These are phyloP conservation scores for Wickerhamomyces queroliae DNA, from an alignment of 805 yeast genomes.

Conservation along the genomic window DNA sequence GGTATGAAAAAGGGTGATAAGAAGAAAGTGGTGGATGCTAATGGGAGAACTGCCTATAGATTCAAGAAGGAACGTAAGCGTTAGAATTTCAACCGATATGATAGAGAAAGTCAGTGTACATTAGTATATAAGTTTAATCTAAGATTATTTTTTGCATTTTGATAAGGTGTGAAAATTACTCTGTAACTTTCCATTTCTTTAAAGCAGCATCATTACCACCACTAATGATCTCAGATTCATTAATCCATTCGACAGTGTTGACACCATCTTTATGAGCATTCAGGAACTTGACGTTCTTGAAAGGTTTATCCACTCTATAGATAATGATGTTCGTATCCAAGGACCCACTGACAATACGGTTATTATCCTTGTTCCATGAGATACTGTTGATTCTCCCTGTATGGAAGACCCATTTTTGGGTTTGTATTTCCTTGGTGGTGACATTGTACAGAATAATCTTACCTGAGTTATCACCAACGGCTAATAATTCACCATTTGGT, in stretches of 20 bases:
- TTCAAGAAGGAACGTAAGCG: conserved; percentile 80
- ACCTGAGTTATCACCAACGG: conserved; percentile 85
- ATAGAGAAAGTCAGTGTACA: background rate
- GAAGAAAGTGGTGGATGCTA: conserved; percentile 60
- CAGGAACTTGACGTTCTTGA: conserved; percentile 63
- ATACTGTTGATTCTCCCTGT: conserved; percentile 75
- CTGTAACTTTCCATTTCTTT: conserved; percentile 56
- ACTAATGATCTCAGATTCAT: conserved; percentile 45
- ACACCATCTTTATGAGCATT: conserved; percentile 92
- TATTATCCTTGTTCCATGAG: conserved; percentile 72
- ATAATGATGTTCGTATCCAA: conserved; percentile 77
- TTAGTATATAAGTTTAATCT: background rate
- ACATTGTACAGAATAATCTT: conserved; percentile 72
- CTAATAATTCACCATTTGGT: conserved; percentile 60
- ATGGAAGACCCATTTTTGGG: conserved; percentile 96
- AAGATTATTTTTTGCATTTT: background rate
- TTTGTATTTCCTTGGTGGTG: conserved; percentile 47
- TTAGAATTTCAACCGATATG: conserved; percentile 9
- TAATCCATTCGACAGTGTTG: conserved; percentile 63
- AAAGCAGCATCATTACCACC: conserved; percentile 81
- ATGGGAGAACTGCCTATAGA: conserved; percentile 69
- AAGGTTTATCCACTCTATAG: conserved; percentile 75
- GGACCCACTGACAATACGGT: conserved; percentile 72
- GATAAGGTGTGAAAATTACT: conserved; percentile 2
- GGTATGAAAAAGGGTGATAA: conserved; percentile 88